These are phyloP conservation scores for Suhomyces kilbournensis DNA, from an alignment of 805 yeast genomes.

Conservation along the genomic window DNA sequence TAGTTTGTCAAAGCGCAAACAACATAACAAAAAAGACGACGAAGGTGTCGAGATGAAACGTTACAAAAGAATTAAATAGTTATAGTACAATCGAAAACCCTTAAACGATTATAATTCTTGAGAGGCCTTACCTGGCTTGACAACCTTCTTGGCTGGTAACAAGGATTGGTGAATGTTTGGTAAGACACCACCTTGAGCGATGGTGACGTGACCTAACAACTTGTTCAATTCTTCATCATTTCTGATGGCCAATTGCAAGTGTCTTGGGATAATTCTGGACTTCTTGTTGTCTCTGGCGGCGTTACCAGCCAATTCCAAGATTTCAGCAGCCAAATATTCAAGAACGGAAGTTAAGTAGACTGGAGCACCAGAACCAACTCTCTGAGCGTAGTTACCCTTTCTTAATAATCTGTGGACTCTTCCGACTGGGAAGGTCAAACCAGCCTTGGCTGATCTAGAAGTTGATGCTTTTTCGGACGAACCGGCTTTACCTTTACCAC, in stretches of 20 bases:
- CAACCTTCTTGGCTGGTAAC: conserved; percentile 55
- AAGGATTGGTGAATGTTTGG: conserved; percentile 50
- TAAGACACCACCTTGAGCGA: conserved; percentile 53
- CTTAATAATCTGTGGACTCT: conserved; percentile 51
- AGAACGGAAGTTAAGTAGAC: conserved; percentile 49
- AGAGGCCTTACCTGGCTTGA: conserved; percentile 47
- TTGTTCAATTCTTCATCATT: conserved; percentile 51
- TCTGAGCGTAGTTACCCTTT: conserved; percentile 51
- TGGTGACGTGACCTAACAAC: conserved; percentile 61
- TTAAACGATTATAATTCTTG: conserved; percentile 48
- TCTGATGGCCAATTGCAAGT: conserved; percentile 51
- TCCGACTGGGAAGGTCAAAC: conserved; percentile 50
- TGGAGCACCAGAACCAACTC: conserved; percentile 54
- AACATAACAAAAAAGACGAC: conserved; percentile 3
- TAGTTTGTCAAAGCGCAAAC: conserved; percentile 8
- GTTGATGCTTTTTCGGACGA: conserved; percentile 48
- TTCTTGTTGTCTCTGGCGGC: conserved; percentile 80
- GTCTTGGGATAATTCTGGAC: conserved; percentile 61
- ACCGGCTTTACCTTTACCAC: conserved; percentile 40
- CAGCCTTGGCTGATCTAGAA: conserved; percentile 49
- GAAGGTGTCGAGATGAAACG: conserved; percentile 1
- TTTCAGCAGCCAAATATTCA: conserved; percentile 50
- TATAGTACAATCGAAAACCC: conserved; percentile 4
- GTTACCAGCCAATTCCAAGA: conserved; percentile 51
- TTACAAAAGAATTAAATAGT: conserved; percentile 9